phyloP scores from a whole-genome alignment of 495 filamentous ascomycete genomes.

The Hypoxylon intermedium region DNA sequence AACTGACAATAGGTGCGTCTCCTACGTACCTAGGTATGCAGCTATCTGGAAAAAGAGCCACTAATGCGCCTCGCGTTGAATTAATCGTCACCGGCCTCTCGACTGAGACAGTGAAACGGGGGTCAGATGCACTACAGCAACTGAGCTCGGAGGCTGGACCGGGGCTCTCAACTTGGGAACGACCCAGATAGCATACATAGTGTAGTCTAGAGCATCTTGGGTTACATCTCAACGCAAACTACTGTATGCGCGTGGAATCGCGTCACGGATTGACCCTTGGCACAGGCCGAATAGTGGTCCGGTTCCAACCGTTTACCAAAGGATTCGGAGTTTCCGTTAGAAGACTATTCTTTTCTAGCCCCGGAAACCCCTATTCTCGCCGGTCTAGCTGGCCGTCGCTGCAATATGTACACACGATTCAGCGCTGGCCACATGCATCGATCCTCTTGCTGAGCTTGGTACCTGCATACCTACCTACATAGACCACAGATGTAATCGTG shows the following conservation, averaged over 20 bases:
- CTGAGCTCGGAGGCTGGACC: slow-evolving; percentile 15
- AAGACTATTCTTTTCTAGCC: neutral
- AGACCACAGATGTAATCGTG: neutral
- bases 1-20: neutral
- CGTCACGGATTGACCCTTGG: slow-evolving; percentile 37
- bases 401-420: slow-evolving; percentile 13
- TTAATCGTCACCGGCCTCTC: slow-evolving; percentile 19
- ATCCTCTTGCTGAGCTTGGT: slow-evolving; percentile 16
- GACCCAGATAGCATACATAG: slow-evolving; percentile 5
- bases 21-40: neutral
- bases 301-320: slow-evolving; percentile 3
- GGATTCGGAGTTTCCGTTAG: slow-evolving; percentile 24
- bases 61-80: slow-evolving; percentile 14
- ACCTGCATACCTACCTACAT: no score
- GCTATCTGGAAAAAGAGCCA: slow-evolving; percentile 5
- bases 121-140: neutral
- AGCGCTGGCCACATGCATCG: neutral
- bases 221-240: slow-evolving; percentile 33
- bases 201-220: slow-evolving; percentile 28
- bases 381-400: neutral
- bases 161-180: slow-evolving; percentile 1
- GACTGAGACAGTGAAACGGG: slow-evolving; percentile 6
- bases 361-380: neutral
- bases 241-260: slow-evolving; percentile 36
- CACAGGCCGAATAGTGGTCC: slow-evolving; percentile 23